Evolutionary conservation across 148 eudicot species (phyloP), one percentile per base, ranked within the genome.

Genomic region (Silene uniflora): DNA sequence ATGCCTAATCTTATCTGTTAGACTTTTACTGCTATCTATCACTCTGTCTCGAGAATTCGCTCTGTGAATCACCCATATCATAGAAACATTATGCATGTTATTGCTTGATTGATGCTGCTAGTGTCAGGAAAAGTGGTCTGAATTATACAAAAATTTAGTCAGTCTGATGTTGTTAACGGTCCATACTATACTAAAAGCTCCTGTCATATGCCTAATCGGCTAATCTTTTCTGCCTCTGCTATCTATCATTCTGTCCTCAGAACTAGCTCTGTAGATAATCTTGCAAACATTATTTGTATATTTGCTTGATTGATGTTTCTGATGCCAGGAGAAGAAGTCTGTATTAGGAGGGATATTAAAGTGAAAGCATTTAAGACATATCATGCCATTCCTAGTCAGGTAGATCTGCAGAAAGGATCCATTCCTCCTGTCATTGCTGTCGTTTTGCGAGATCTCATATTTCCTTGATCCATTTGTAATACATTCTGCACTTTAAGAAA

Each of bases 331-430:
- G 98, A 94, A 69, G 98, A 90, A 68, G 85, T 86, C 72, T 75
- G 47, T 35, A 77, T 91, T 62, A 87, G 92, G 82, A 91, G 78
- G 77, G 97, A 92, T 81, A 84, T 94, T 32, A 91, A 87, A 88
- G 98, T 90, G 35, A 92, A 76, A 83, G 96, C 93, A 25, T 91
- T 91, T 79, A 89, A 75, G 80, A 94, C 98, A 54, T 92, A 86
- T 79, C 98, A 91, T 63, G 85, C 75, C 77, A 84, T 94, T 74
- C 97, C 92, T 12, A 88, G 96, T 82, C 98, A 90, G 97, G 98
- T 90, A 81, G 6, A 55, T 54, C 56, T 52, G 56, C 10, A 52
- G 56, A 52, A 52, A 3, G n/a, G 12, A 16, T 23, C 2, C 8
- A 14, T 19, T 21, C 56, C 47, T 46, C 72, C 25, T 42, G 22